Base-by-base conservation (phyloP, 2,329 filamentous ascomycete species). In the Monilinia aucupariae region DNA sequence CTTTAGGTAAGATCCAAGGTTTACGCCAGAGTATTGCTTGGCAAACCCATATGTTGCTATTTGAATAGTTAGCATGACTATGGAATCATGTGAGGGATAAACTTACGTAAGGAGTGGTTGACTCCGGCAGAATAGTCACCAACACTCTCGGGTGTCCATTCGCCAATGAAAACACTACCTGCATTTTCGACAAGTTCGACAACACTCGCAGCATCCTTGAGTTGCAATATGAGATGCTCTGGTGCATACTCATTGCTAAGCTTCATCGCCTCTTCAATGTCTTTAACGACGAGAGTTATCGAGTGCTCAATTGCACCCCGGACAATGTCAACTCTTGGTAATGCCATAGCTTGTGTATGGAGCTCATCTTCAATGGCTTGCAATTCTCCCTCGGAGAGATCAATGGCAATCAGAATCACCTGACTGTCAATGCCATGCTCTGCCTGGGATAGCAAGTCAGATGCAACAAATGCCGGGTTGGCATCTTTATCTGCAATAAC, bases 51-150 rank as follows among this genome's bases (percentile, higher is more conserved):
- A 99, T 0, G 94, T 99, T 59, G 94, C 92, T 96, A 69, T 32
- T 60, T 62, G 48, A 67, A 48, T 39, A 63, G 48, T 55, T 32
- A 61, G 54, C n/a, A n/a, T 13, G 30, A 39, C n/a, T 39, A 34
- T 47, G 3, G 37, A 27, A 34, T 7, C 37, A n/a, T 34, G 41
- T 37, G 48, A 58, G 59, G 63, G 25, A 41, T 8, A 53, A 64
- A 88, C 91, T 85, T 88, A 96, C 92, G 94, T 68, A 99, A 80
- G 64, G 91, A 96, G 80, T 99, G 94, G 76, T 99, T 99, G 49
- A 99, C 94, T 72, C 94, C 94, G 60, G 94, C 94, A 67, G 92
- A 96, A 79, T 99, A 99, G 75, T 99, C 94, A 52, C 94, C 94
- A 3, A 99, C 94, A 75, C 91, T 96, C 78, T 99, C 94, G 7